Evolutionary conservation across 2,329 filamentous ascomycete genomes (phyloP), one percentile per base, ranked within the genome.

Genomic region (Colletotrichum phormii): DNA sequence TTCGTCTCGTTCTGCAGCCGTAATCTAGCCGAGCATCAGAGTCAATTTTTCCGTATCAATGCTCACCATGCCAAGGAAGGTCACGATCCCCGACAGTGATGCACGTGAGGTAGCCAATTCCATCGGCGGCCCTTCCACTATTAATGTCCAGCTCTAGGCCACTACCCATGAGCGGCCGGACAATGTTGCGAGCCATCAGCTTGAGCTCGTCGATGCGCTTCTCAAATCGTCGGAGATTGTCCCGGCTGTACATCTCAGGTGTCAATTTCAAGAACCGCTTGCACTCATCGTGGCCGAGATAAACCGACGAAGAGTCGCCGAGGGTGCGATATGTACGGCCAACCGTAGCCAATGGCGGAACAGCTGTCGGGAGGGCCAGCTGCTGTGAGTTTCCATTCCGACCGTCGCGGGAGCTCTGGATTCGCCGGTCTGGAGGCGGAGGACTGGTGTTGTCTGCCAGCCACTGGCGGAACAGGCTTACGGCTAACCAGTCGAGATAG

Each of bases 401-500:
- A 31, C 76, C 75, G 57, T 82, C 79, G 61, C 80, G 79, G 35
- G 79, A 78, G 55, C 69, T 72, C 22, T 76, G 76, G 73, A 74
- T 75, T 37, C 77, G 80, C 55, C 71, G 81, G 76, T 66, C 82
- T 69, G 78, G 74, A 13, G 84, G 90, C 4, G 92, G 89, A 0
- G 94, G 93, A 2, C 94, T 93, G 5, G 94, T 97, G 81, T 95
- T 96, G 78, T 98, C 95, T 4, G 95, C 94, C 7, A 98, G 87
- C 95, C 95, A 98, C 82, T 98, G 95, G 4, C 96, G 90, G 83
- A 98, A 98, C 13, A 98, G 86, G 54, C 91, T 94, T 61, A 98
- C 90, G 22, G 91, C 95, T 7, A 98, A 89, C 95, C 95, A 98
- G 82, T 97, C 95, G 26, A 98, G 86, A 81, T 95, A 98, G 66